These are phyloP conservation scores for Fusarium lyarnte DNA, from an alignment of 2,329 filamentous ascomycete genomes.

Conservation along the genomic window DNA sequence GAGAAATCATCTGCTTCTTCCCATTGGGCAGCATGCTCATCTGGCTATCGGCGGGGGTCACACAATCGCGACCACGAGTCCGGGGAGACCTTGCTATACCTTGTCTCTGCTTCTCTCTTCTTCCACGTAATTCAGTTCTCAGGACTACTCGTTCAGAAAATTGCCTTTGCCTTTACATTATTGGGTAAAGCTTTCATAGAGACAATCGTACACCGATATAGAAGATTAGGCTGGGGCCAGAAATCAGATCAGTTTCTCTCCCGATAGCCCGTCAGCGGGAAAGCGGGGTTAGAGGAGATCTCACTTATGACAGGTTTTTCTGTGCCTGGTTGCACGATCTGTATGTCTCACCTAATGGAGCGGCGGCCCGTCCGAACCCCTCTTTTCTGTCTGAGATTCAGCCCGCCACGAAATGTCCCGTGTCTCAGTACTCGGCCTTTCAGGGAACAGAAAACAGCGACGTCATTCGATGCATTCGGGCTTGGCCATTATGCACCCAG, in stretches of 20 bases:
- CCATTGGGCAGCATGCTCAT: not conserved
- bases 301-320: not conserved
- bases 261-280: not conserved
- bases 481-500: accelerated
- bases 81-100: accelerated
- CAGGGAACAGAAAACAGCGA: accelerated
- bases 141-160: accelerated
- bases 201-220: accelerated
- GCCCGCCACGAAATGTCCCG: not conserved
- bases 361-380: not conserved
- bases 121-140: accelerated
- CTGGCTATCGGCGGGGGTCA: not conserved
- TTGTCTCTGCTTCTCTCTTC: too few relatives aligned
- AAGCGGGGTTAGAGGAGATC: not conserved
- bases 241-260: accelerated
- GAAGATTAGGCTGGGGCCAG: accelerated
- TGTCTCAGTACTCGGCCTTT: not conserved
- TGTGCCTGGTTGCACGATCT: not conserved
- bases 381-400: not conserved
- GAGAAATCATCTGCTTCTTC: not conserved
- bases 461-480: not conserved
- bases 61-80: too few relatives aligned
- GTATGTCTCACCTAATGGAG: not conserved
- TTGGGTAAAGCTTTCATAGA: accelerated
- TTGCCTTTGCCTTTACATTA: accelerated